Evolutionary conservation across 768 basidiomycete species (phyloP).

Genomic region (Terana coerulea): DNA sequence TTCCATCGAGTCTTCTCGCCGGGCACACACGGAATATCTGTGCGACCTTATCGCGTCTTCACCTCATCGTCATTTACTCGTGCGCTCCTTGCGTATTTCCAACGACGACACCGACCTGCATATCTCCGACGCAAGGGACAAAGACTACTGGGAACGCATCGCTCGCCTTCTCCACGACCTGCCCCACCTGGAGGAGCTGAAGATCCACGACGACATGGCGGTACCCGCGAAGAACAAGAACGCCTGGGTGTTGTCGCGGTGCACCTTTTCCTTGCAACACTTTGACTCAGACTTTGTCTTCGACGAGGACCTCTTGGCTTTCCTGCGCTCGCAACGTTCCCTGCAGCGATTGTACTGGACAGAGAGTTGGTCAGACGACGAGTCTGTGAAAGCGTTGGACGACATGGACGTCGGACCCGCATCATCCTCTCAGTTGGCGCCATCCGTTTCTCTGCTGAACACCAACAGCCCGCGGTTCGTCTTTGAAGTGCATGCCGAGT

Average conservation of each 20-base stretch:
- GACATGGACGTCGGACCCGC: background rate
- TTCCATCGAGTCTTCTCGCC: constrained; percentile 6
- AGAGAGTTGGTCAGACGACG: constrained; percentile 6
- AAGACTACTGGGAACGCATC: constrained; percentile 16
- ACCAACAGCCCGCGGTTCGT: constrained; percentile 14
- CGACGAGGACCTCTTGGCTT: constrained; percentile 8
- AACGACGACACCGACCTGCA: constrained; percentile 4
- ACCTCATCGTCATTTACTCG: constrained; percentile 10
- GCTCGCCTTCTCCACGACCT: constrained; percentile 13
- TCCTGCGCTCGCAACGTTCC: constrained; percentile 13
- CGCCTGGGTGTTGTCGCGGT: constrained; percentile 13
- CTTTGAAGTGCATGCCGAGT: constrained; percentile 8
- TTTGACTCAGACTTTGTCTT: constrained; percentile 17
- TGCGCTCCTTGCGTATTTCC: constrained; percentile 15
- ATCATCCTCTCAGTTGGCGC: background rate
- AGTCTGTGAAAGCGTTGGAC: background rate
- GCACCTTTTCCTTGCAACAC: constrained; percentile 15
- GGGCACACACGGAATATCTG: constrained; percentile 7
- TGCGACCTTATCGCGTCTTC: constrained; percentile 14
- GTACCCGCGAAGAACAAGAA: constrained; percentile 8
- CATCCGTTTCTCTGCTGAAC: constrained; percentile 8
- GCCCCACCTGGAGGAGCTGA: constrained; percentile 14
- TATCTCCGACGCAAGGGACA: background rate
- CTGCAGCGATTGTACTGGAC: constrained; percentile 14
- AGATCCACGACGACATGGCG: constrained; percentile 14